Evolutionary conservation across 1,284 basidiomycete species (phyloP), one percentile per base, ranked within the genome.

Genomic region (Neolentinus lepideus): DNA sequence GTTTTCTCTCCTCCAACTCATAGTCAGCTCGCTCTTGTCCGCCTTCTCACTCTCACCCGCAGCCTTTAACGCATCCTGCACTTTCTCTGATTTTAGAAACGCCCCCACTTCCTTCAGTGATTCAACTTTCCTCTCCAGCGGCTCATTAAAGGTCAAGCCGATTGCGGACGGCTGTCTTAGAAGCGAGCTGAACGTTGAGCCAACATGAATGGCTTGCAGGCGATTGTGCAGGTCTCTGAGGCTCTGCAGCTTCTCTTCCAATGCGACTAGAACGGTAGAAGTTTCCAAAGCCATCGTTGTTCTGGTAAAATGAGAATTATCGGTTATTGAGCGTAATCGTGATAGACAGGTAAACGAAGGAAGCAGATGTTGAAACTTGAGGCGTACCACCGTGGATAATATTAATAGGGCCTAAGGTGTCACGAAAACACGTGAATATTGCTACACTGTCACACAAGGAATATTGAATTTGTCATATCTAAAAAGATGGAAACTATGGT

Each of bases 21-120:
- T 66, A 51, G 69, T 69, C 36, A 83, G 68, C 45, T 78, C 77
- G 22, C 69, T 74, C 26, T 67, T 67, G 64, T 85, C 83, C 22
- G 67, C 65, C 33, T 71, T 67, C 60, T 80, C 75, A 57, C 83
- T 83, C 19, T 75, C 74, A 36, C 69, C 69, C 22, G 83, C 83
- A 6, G 70, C 67, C 43, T 67, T 67, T 53, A 87, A 66, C 0
- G 83, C 83, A 1, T 76, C 70, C 64, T 86, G 84, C 2, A 81
- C 71, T 1, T 69, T 66, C 48, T 78, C 75, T 3, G 77, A 77
- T 31, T 72, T 67, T 9, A 84, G 61, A 14, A 66, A 62, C 2
- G 79, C 77, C 14, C 67, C 63, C 56, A 84, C 71, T 4, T 75
- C 74, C 55, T 72, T 77, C 50, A 84, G 58, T 26, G 74, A 67